Evolutionary conservation across 2,329 filamentous ascomycete species (phyloP), one percentile per base, ranked within the genome.

Genomic region (Triangularia setosa): DNA sequence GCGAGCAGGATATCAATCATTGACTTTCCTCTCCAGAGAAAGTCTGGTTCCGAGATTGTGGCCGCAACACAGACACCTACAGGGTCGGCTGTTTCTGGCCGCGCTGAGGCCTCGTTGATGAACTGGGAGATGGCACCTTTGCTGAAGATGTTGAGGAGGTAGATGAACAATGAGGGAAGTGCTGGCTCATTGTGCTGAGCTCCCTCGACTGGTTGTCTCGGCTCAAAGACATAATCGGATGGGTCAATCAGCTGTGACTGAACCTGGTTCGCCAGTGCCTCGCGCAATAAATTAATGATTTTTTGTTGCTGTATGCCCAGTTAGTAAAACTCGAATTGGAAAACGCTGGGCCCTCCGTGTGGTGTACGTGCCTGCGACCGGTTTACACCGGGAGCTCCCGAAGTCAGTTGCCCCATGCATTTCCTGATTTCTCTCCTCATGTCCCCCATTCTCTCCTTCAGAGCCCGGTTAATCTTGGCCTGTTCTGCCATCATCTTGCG

Each of bases 1-100:
- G 93, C 89, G 72, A 93, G 84, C 4, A 95, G 77, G 59, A 95
- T 88, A 72, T 93, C 90, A 62, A 91, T 88, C 68, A 95, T 80
- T 0, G 87, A 82, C 54, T 82, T 77, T n/a, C 85, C 87, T 58
- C 87, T 83, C 81, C 86, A 89, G 58, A 82, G 78, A 71, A 90
- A 88, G 4, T 83, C 79, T 1, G 83, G 79, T 55, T 84, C 81
- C 1, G 90, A 87, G 72, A 93, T 92, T 24, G 92, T 82, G 66
- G 86, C 84, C 9, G 87, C 89, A 0, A 87, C 82, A 9, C 91
- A 79, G 18, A 92, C 83, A 27, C 91, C 91, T 35, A 94, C 82
- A 0, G 90, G 87, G 70, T 93, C 89, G 9, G 91, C 91, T 16
- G 83, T 82, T 61, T 82, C 82, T 0, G 84, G 81, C 33, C 84